Evolutionary conservation across 1,284 basidiomycete species (phyloP).

Genomic region (Trichosporon inkin): DNA sequence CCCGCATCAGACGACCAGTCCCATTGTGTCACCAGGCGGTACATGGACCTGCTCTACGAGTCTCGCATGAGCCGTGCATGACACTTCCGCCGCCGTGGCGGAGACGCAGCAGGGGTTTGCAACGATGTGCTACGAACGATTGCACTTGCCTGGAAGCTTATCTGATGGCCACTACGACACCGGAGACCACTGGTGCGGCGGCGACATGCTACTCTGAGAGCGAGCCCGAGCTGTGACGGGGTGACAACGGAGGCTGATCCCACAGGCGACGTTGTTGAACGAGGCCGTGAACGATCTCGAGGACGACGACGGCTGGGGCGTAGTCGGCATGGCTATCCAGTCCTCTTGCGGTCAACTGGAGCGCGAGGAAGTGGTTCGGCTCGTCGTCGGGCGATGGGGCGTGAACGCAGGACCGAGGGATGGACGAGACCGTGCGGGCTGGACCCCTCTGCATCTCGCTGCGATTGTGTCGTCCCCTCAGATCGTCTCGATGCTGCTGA

Average conservation of each 20-base stretch:
- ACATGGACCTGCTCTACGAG: too few species aligned
- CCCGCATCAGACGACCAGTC: background rate
- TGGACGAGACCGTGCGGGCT: slow-evolving; percentile 62
- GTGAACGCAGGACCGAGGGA: slow-evolving; percentile 30
- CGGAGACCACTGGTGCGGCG: background rate
- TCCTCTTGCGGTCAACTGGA: slow-evolving; percentile 69
- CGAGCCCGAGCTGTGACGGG: background rate
- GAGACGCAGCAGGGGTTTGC: too few species aligned
- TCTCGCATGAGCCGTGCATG: too few species aligned
- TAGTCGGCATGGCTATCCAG: slow-evolving; percentile 73
- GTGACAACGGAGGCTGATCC: background rate
- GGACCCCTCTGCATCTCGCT: slow-evolving; percentile 94
- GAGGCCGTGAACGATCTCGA: slow-evolving; percentile 46
- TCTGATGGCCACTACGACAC: too few species aligned
- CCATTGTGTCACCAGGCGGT: too few species aligned
- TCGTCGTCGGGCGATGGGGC: slow-evolving; percentile 73
- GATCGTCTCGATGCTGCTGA: slow-evolving; percentile 84
- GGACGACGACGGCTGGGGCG: slow-evolving; percentile 77
- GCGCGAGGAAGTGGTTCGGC: slow-evolving; percentile 77
- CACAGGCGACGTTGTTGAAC: slow-evolving; percentile 38
- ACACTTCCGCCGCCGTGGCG: too few species aligned
- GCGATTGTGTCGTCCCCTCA: slow-evolving; percentile 83
- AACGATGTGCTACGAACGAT: too few species aligned
- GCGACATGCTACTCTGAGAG: background rate
- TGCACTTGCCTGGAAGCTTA: too few species aligned